Evolutionary conservation across 176 grass and related monocot species (phyloP).

Genomic region (Oryza punctata): DNA sequence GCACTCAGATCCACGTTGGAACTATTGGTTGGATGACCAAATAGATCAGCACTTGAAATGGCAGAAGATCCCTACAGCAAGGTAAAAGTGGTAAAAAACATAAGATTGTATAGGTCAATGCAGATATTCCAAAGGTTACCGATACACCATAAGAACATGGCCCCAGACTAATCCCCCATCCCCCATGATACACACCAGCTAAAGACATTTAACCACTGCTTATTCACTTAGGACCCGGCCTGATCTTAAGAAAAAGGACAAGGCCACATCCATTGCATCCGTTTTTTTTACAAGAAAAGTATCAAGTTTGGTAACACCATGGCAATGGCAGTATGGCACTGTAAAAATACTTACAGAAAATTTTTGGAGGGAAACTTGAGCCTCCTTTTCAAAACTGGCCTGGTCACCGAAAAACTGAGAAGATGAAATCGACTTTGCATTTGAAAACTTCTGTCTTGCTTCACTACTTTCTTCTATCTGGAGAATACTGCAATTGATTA

Average conservation of each 20-base stretch:
- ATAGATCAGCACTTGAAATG: conserved; percentile 97
- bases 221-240: neutral
- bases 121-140: neutral
- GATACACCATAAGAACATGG: neutral
- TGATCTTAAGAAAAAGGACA: neutral
- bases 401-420: conserved; percentile 91
- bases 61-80: conserved; percentile 67
- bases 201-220: neutral
- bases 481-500: conserved; percentile 35
- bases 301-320: neutral
- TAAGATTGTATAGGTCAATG: conserved; percentile 3
- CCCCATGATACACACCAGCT: neutral
- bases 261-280: neutral
- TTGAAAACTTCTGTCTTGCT: conserved; percentile 94
- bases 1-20: conserved; percentile 62
- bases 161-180: neutral
- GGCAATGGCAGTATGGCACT: neutral
- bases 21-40: conserved; percentile 55
- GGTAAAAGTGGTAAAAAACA: neutral
- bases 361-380: conserved; percentile 84
- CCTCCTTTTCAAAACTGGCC: conserved; percentile 55
- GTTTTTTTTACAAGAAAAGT: neutral
- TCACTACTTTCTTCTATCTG: conserved; percentile 82
- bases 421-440: conserved; percentile 98
- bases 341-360: conserved; percentile 67